These are phyloP conservation scores for Dactylonectria macrodidyma DNA, from an alignment of 2,329 filamentous ascomycete species.

Conservation along the genomic window DNA sequence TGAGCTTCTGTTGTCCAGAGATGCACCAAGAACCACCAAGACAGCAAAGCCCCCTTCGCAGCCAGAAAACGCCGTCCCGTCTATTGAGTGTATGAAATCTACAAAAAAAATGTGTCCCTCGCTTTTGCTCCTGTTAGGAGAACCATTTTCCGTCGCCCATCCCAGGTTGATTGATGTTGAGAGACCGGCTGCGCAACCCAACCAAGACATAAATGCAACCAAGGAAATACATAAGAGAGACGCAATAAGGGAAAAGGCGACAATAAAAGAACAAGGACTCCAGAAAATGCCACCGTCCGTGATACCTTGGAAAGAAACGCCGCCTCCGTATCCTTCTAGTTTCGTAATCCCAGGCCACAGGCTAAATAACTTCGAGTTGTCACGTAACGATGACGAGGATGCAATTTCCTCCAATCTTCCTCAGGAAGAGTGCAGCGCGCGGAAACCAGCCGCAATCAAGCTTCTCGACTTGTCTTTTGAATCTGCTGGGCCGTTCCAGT, in stretches of 20 bases:
- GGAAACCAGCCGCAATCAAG: conserved; percentile 72
- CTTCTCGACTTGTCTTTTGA: conserved; percentile 70
- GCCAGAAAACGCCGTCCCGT: conserved; percentile 43
- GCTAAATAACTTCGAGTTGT: conserved; percentile 28
- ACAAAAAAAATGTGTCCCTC: conserved; percentile 28
- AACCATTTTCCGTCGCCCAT: conserved; percentile 28
- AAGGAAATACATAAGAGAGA: conserved; percentile 27
- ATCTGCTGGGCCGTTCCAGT: conserved; percentile 85
- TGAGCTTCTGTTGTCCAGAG: conserved; percentile 30
- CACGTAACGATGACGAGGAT: conserved; percentile 26
- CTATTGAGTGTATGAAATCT: conserved; percentile 42
- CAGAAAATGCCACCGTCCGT: conserved; percentile 37
- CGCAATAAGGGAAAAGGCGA: conserved; percentile 12
- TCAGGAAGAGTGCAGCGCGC: conserved; percentile 64
- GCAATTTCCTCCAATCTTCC: conserved; percentile 17
- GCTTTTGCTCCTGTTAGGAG: conserved; percentile 39
- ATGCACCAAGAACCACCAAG: conserved; percentile 22
- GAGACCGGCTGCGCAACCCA: conserved; percentile 13
- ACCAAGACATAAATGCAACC: background rate
- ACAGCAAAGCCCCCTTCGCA: conserved; percentile 26
- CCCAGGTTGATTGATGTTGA: conserved; percentile 35
- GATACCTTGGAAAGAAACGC: conserved; percentile 38
- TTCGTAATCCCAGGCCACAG: conserved; percentile 31
- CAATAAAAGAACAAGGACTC: conserved; percentile 27
- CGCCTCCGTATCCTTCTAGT: conserved; percentile 34